Percentiles rank a stretch among this genome's conserved stretches.
Evolutionary conservation across 768 basidiomycete genomes (phyloP).

Genomic region (Mycena metata): DNA sequence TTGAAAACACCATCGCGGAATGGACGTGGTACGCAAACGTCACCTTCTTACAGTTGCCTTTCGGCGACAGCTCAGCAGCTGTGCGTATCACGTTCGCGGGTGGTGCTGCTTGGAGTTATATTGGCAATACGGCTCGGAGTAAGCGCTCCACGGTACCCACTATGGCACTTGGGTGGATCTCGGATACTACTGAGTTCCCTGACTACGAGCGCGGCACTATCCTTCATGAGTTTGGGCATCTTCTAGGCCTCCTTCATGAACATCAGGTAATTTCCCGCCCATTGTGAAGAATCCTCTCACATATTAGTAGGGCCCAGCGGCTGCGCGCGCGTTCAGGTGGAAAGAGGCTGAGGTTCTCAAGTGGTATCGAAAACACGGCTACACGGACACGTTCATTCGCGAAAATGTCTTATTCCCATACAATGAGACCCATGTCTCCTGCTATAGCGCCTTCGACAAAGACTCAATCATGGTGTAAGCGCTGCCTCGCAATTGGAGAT

Average conservation of each 20-base stretch:
- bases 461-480: conserved; percentile 28
- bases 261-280: too few relatives aligned
- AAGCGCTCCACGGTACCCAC: conserved; percentile 8
- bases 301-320: conserved; percentile 27
- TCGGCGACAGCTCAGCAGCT: neutral
- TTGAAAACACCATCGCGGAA: conserved; percentile 10
- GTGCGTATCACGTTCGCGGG: conserved; percentile 23
- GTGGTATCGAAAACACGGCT: conserved; percentile 6
- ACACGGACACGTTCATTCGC: neutral
- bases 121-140: conserved; percentile 10
- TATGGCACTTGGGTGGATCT: conserved; percentile 27
- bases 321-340: conserved; percentile 7
- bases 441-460: conserved; percentile 20
- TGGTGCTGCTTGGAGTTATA: conserved; percentile 20
- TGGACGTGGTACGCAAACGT: conserved; percentile 30
- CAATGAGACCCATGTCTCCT: conserved; percentile 8
- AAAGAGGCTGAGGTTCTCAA: conserved; percentile 8
- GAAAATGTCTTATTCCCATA: conserved; percentile 8
- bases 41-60: neutral
- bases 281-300: too few relatives aligned
- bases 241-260: conserved; percentile 32
- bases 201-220: conserved; percentile 27
- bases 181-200: neutral
- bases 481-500: too few relatives aligned
- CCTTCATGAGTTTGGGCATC: conserved; percentile 38